A percentile compares a stretch with the other conserved stretches of the same genome.
phyloP scores from a whole-genome alignment of 257 asterid genomes.

The Thymus quinquecostatus region DNA sequence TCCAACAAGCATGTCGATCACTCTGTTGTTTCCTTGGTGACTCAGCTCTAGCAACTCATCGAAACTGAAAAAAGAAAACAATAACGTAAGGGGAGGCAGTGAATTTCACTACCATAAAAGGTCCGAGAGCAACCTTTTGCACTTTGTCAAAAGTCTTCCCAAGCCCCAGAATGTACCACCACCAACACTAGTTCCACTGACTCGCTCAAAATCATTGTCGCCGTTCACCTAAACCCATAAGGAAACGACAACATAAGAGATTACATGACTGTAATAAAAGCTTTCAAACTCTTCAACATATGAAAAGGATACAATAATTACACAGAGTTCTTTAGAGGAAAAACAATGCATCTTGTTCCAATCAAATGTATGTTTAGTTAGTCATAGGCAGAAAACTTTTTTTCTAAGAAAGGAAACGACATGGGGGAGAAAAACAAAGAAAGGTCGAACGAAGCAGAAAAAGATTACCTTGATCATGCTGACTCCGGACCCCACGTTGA shows the following conservation, averaged over 20 bases:
- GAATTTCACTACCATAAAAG: slow-evolving; percentile 10
- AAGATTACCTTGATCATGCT: slow-evolving; percentile 94
- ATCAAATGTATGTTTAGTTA: slow-evolving; percentile 19
- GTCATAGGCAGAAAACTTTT: not conserved
- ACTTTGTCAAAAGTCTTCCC: slow-evolving; percentile 89
- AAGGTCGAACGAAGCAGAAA: not conserved
- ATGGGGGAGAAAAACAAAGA: not conserved
- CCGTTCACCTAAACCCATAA: slow-evolving; percentile 74
- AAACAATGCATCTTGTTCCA: slow-evolving; percentile 2
- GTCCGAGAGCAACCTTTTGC: slow-evolving; percentile 67
- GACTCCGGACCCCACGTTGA: slow-evolving; percentile 94
- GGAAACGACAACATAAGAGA: slow-evolving; percentile 17
- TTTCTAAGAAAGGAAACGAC: not conserved
- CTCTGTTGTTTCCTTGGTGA: slow-evolving; percentile 81
- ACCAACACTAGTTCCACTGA: slow-evolving; percentile 97
- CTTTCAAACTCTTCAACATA: slow-evolving; percentile 9
- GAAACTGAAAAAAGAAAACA: slow-evolving; percentile 52
- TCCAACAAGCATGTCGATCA: slow-evolving; percentile 95
- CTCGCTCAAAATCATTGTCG: slow-evolving; percentile 73
- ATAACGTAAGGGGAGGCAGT: slow-evolving; percentile 16
- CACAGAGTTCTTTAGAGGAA: not conserved
- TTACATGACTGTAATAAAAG: not conserved
- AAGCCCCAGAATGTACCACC: slow-evolving; percentile 99
- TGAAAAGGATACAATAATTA: not conserved
- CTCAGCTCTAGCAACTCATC: slow-evolving; percentile 91